phyloP scores from a whole-genome alignment of 495 filamentous ascomycete species.

The Hyaloscypha finlandica region DNA sequence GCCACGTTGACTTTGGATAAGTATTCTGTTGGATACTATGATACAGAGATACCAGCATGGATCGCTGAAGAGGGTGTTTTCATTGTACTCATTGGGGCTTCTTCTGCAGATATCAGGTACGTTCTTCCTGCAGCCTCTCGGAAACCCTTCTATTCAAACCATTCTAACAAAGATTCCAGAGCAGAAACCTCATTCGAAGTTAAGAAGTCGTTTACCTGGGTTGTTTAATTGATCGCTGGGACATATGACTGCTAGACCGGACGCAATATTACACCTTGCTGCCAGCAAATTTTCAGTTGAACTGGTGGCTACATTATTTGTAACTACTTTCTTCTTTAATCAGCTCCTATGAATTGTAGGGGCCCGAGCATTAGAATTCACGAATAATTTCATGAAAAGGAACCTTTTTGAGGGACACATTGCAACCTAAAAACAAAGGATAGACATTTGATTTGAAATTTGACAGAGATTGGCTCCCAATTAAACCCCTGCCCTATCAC shows the following conservation, averaged over 20 bases:
- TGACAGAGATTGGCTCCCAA: neutral
- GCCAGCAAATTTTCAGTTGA: neutral
- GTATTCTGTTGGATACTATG: constrained; percentile 80
- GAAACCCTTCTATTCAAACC: constrained; percentile 28
- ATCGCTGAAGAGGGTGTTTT: constrained; percentile 77
- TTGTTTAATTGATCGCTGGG: constrained; percentile 25
- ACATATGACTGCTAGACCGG: constrained; percentile 8
- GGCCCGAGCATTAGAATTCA: neutral
- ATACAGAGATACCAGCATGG: constrained; percentile 70
- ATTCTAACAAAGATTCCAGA: constrained; percentile 36
- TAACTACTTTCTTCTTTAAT: neutral
- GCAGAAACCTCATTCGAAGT: constrained; percentile 54
- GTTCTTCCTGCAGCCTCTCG: constrained; percentile 7
- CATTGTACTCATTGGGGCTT: constrained; percentile 61
- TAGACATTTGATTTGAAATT: neutral
- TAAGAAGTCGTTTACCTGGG: constrained; percentile 59
- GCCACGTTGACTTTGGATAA: constrained; percentile 69
- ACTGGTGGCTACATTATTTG: neutral
- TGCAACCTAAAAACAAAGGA: neutral
- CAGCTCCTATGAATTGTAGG: neutral
- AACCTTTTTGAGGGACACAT: neutral
- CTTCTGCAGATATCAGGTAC: constrained; percentile 43
- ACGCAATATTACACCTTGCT: neutral
- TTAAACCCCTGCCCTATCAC: neutral
- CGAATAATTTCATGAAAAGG: neutral